phyloP scores from a whole-genome alignment of 1,139 yeast genomes.

The Suhomyces bokatorum region DNA sequence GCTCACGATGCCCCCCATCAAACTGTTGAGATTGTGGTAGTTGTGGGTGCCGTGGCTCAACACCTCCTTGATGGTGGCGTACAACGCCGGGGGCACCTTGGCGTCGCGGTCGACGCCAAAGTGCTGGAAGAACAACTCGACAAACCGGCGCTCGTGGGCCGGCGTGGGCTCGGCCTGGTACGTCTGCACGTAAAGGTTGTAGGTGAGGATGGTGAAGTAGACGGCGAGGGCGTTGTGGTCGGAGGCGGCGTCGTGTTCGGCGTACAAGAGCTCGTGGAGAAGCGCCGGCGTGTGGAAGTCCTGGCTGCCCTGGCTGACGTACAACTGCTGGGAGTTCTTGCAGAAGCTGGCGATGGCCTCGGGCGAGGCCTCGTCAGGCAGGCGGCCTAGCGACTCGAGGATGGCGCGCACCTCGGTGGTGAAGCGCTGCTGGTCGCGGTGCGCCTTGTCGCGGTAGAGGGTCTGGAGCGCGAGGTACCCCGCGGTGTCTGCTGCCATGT shows the following conservation, averaged over 20 bases:
- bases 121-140: conserved; percentile 16
- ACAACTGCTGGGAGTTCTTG: conserved; percentile 50
- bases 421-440: conserved; percentile 47
- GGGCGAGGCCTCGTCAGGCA: conserved; percentile 28
- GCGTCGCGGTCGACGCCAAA: conserved; percentile 11
- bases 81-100: conserved; percentile 17
- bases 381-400: conserved; percentile 23
- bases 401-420: conserved; percentile 31
- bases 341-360: conserved; percentile 55
- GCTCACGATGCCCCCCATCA: conserved; percentile 78
- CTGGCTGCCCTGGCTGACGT: conserved; percentile 39
- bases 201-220: conserved; percentile 39
- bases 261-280: conserved; percentile 19
- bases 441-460: conserved; percentile 60
- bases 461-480: conserved; percentile 59
- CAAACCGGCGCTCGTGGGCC: conserved; percentile 25
- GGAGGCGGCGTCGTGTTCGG: conserved; percentile 17
- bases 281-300: conserved; percentile 19
- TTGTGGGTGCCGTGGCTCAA: conserved; percentile 31
- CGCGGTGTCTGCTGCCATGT: conserved; percentile 80
- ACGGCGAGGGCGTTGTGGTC: conserved; percentile 28
- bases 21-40: conserved; percentile 33
- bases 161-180: conserved; percentile 21
- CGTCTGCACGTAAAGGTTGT: conserved; percentile 24
- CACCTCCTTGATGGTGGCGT: conserved; percentile 28